Percentiles rank a stretch among this genome's conserved stretches.
Conservation (phyloP, 176 grass and related monocot species). For the Avena insularis region DNA sequence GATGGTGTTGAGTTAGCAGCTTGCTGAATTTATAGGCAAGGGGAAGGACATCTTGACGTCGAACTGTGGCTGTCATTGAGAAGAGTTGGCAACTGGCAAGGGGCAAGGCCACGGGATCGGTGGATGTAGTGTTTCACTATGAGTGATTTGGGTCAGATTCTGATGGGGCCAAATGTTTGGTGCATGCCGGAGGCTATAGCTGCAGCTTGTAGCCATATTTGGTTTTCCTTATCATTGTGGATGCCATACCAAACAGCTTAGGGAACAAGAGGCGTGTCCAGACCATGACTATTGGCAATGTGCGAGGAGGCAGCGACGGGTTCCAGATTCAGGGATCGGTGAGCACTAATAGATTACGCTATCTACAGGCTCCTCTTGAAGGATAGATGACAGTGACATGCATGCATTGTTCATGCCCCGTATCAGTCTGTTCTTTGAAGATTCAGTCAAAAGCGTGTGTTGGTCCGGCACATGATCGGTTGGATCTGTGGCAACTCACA, state of each 20-base stretch:
- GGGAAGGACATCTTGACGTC: background rate
- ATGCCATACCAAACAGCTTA: background rate
- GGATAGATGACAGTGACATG: background rate
- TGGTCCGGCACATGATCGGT: background rate
- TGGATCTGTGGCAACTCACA: too few species aligned
- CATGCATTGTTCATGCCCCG: slow-evolving; percentile 1
- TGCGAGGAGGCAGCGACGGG: background rate
- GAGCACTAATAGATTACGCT: background rate
- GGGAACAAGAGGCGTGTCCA: background rate
- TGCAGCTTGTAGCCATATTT: background rate
- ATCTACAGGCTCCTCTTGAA: background rate
- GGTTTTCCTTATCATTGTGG: background rate
- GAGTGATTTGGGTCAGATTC: slow-evolving; percentile 25
- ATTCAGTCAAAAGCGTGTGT: background rate
- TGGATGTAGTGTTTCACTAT: background rate
- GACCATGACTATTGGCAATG: background rate
- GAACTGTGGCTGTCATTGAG: background rate
- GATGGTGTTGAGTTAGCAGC: background rate
- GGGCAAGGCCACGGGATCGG: background rate
- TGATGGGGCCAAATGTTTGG: slow-evolving; percentile 35
- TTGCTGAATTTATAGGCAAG: slow-evolving; percentile 41
- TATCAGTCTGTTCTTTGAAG: background rate
- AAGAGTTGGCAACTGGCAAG: background rate
- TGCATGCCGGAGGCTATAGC: background rate
- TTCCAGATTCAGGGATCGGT: background rate